These are phyloP conservation scores for Vanrija humicola DNA, from an alignment of 1,284 basidiomycete species.

Conservation along the genomic window DNA sequence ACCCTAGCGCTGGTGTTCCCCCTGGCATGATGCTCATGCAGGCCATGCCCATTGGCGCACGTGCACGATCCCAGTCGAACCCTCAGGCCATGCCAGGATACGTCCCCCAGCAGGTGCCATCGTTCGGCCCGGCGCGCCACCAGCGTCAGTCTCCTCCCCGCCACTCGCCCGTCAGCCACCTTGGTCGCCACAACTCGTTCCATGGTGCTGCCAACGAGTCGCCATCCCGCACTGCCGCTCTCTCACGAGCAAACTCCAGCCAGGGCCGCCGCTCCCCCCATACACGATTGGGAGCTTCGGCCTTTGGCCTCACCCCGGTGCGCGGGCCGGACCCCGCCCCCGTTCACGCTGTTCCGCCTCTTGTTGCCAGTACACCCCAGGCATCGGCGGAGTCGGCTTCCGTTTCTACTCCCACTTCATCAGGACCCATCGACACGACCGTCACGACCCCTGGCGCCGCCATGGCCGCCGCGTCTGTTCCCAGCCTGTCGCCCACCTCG, in stretches of 20 bases:
- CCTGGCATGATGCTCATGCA: slow-evolving; percentile 4
- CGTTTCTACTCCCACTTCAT: background rate
- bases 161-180: slow-evolving; percentile 11
- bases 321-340: background rate
- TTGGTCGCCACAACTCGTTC: slow-evolving; percentile 14
- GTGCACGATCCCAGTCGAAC: slow-evolving; percentile 19
- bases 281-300: slow-evolving; percentile 12
- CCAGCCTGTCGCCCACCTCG: slow-evolving; percentile 11
- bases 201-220: slow-evolving; percentile 7
- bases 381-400: no score
- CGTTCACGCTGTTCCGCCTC: background rate
- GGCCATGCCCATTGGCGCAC: slow-evolving; percentile 3
- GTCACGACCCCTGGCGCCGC: background rate
- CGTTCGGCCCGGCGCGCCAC: slow-evolving; percentile 17
- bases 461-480: background rate
- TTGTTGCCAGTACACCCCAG: no score
- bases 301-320: slow-evolving; percentile 15
- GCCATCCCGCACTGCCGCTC: slow-evolving; percentile 9
- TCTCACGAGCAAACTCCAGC: slow-evolving; percentile 13
- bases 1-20: background rate
- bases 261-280: slow-evolving; percentile 14
- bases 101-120: slow-evolving; percentile 8
- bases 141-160: slow-evolving; percentile 15
- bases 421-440: background rate
- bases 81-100: slow-evolving; percentile 11